These are phyloP conservation scores for Saccharomycopsis phalli DNA, from an alignment of 1,139 yeast species.

Conservation along the genomic window DNA sequence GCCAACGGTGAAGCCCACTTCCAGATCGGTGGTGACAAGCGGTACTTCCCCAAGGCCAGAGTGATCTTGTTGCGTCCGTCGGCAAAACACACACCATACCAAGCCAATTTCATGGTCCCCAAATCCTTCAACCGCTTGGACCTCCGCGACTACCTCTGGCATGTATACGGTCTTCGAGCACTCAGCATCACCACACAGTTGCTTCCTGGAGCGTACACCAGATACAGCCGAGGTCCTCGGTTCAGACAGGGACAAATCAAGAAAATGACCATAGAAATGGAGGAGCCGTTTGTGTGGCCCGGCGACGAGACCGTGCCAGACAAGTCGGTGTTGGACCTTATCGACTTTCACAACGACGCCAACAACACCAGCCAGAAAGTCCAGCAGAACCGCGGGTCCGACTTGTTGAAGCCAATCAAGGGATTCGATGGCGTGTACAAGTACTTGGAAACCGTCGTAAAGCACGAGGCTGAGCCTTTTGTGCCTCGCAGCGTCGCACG, in stretches of 20 bases:
- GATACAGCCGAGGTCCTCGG: slow-evolving; percentile 55
- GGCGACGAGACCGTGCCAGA: slow-evolving; percentile 35
- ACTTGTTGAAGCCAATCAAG: slow-evolving; percentile 53
- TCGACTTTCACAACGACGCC: slow-evolving; percentile 31
- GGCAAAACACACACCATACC: slow-evolving; percentile 92
- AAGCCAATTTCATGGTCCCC: slow-evolving; percentile 90
- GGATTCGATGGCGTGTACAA: slow-evolving; percentile 77
- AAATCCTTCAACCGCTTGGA: slow-evolving; percentile 85
- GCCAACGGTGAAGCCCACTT: slow-evolving; percentile 70
- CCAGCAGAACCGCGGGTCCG: slow-evolving; percentile 49
- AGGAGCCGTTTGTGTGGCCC: slow-evolving; percentile 93
- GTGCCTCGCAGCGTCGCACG: slow-evolving; percentile 45
- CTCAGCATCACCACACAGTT: slow-evolving; percentile 81
- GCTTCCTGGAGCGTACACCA: slow-evolving; percentile 59
- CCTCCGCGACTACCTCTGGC: slow-evolving; percentile 81
- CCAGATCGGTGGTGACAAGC: slow-evolving; percentile 60
- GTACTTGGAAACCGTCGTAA: slow-evolving; percentile 29
- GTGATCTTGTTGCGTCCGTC: slow-evolving; percentile 74
- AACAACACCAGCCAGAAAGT: slow-evolving; percentile 36
- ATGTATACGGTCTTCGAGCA: slow-evolving; percentile 81
- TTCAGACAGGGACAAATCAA: slow-evolving; percentile 75
- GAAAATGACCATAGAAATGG: slow-evolving; percentile 93
- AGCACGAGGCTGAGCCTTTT: slow-evolving; percentile 59
- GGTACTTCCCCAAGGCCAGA: slow-evolving; percentile 79
- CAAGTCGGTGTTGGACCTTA: slow-evolving; percentile 31